Evolutionary conservation across 371 early-diverging fungal genomes (phyloP), one percentile per base, ranked within the genome.

Genomic region (Paraphysoderma sedebokerense): DNA sequence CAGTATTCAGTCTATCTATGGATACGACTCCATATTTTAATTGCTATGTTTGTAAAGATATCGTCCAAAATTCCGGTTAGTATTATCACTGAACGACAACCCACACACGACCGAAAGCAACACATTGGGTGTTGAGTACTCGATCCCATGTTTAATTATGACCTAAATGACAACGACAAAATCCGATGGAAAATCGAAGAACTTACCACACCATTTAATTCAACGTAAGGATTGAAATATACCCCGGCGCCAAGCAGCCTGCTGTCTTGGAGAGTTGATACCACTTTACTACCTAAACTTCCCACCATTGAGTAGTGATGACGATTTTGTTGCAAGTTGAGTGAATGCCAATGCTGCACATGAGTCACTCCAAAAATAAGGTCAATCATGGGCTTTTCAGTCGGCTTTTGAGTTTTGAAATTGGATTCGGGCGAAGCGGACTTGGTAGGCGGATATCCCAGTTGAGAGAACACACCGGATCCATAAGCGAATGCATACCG

Each of bases 21-120:
- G 88, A 85, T 11, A 92, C 81, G 8, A 97, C 98, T 8, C 98
- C 98, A 57, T 97, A 97, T 61, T 97, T 97, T 54, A 95, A 70
- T 38, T 63, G 56, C 77, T 82, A 55, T 8, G 6, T 11, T 1
- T 48, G 28, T 37, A 26, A 1, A 4, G 20, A 31, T 38, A 19
- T 20, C 37, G 34, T 26, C 13, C 30, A 7, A 49, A 45, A 49
- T 28, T n/a, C n/a, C n/a, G 20, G 28, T 20, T 15, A 47, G 23
- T 41, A 17, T 8, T 31, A 23, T 6, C 17, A 22, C 36, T 3
- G n/a, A n/a, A n/a, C n/a, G n/a, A n/a, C n/a, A n/a, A n/a, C n/a
- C n/a, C n/a, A n/a, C n/a, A n/a, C n/a, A n/a, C n/a, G n/a, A n/a
- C n/a, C n/a, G n/a, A n/a, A n/a, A n/a, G n/a, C n/a, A n/a, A n/a